phyloP scores from a whole-genome alignment of 805 yeast genomes.

The Candida tibetensis region DNA sequence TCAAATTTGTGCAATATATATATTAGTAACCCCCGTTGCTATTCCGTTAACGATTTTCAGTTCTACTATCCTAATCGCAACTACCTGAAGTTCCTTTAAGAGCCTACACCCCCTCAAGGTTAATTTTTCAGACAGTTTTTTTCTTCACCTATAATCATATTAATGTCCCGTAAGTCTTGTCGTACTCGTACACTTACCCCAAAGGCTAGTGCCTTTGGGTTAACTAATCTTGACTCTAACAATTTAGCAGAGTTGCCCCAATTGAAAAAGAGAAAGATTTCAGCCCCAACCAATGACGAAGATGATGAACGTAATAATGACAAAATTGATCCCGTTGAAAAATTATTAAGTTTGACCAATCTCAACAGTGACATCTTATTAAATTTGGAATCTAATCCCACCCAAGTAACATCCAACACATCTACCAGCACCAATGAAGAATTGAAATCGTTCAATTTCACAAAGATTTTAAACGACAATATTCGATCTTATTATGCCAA shows the following conservation, averaged over 20 bases:
- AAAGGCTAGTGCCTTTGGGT: conserved; percentile 14
- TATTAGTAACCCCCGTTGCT: too few relatives aligned
- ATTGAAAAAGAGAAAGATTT: conserved; percentile 1
- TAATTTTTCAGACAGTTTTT: conserved; percentile 4
- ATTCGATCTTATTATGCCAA: conserved; percentile 31
- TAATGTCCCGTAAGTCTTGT: conserved; percentile 29
- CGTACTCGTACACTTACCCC: conserved; percentile 24
- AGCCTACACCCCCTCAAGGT: too few relatives aligned
- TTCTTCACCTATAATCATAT: background rate
- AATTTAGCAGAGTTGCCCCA: background rate
- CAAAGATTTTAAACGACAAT: conserved; percentile 38
- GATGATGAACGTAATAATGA: conserved; percentile 19
- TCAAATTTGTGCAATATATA: too few relatives aligned
- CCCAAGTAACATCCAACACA: background rate
- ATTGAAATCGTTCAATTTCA: conserved; percentile 27
- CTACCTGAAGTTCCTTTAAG: too few relatives aligned
- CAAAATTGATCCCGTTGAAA: conserved; percentile 43
- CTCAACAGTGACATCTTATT: conserved; percentile 30
- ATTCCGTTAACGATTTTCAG: too few relatives aligned
- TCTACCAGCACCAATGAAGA: conserved; percentile 1
- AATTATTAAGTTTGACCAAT: conserved; percentile 34
- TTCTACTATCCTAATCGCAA: too few relatives aligned
- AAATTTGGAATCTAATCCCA: conserved; percentile 18
- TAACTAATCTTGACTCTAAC: conserved; percentile 8
- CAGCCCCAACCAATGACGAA: conserved; percentile 6